Conservation (phyloP, 75 land plant genomes). For the Cupressus sempervirens region DNA sequence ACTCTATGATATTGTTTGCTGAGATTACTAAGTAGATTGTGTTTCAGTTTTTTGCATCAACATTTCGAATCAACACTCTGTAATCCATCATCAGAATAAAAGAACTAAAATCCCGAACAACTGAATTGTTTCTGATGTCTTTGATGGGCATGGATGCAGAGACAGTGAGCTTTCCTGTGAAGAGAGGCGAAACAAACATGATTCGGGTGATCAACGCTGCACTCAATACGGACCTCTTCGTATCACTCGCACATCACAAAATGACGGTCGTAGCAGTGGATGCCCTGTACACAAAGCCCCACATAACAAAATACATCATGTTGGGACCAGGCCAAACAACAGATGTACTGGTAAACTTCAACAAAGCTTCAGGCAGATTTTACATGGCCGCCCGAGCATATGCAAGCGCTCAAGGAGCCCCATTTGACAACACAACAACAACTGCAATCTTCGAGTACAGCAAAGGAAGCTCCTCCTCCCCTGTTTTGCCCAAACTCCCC, state of each 20-base stretch:
- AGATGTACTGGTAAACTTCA: constrained; percentile 30
- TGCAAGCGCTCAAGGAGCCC: no score
- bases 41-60: no score
- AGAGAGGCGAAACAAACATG: constrained; percentile 31
- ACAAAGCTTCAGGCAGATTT: neutral
- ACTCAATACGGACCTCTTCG: constrained; percentile 28
- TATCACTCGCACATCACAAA: constrained; percentile 39
- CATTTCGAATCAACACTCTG: no score
- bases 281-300: constrained; percentile 27
- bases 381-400: constrained; percentile 14
- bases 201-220: constrained; percentile 27
- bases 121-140: no score
- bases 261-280: no score
- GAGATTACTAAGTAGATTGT: no score
- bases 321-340: constrained; percentile 65
- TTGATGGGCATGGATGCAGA: constrained; percentile 23
- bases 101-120: no score
- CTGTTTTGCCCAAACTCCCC: constrained; percentile 35
- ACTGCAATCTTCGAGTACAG: no score
- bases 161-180: constrained; percentile 31
- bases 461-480: neutral
- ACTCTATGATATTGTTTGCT: no score
- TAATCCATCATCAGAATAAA: no score
- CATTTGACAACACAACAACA: no score
- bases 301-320: constrained; percentile 21